Percentiles rank a stretch among this genome's conserved stretches.
Evolutionary conservation across 2,329 filamentous ascomycete species (phyloP).

Genomic region (Penicillium brevicompactum): DNA sequence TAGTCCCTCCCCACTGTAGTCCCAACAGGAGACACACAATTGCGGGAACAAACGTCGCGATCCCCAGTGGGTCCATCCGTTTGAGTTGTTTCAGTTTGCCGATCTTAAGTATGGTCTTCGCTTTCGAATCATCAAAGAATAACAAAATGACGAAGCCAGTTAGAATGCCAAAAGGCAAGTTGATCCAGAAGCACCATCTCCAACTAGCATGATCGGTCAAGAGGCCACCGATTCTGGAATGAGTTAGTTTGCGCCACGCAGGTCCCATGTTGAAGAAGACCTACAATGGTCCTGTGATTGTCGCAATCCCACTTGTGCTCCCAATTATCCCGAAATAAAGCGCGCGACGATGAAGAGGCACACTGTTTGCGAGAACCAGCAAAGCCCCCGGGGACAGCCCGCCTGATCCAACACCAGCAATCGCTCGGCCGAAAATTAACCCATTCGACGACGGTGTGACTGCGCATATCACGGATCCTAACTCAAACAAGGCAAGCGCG

Average conservation of each 20-base stretch:
- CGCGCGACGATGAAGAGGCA: conserved; percentile 44
- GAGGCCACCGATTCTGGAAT: conserved; percentile 43
- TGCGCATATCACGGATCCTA: conserved; percentile 44
- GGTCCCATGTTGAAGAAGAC: too few relatives aligned
- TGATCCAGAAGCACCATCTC: conserved; percentile 50
- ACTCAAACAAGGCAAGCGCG: conserved; percentile 44
- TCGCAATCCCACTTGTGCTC: conserved; percentile 46
- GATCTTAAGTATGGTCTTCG: conserved; percentile 22
- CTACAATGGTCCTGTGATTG: conserved; percentile 44
- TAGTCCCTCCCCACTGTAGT: conserved; percentile 50
- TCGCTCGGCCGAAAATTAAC: conserved; percentile 45
- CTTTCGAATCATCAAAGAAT: conserved; percentile 31
- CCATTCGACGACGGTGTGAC: conserved; percentile 40
- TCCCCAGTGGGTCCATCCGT: conserved; percentile 47
- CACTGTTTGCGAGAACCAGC: conserved; percentile 42
- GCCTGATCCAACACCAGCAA: conserved; percentile 43
- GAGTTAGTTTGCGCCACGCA: neutral
- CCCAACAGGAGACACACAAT: conserved; percentile 52
- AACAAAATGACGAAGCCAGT: conserved; percentile 36
- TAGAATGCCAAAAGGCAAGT: conserved; percentile 37
- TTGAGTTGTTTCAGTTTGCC: conserved; percentile 25
- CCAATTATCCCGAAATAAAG: conserved; percentile 46
- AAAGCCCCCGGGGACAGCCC: conserved; percentile 44
- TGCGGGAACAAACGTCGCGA: conserved; percentile 46
- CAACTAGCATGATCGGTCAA: conserved; percentile 46